These are phyloP conservation scores for Phaffia australis DNA, from an alignment of 768 basidiomycete species.

Conservation along the genomic window DNA sequence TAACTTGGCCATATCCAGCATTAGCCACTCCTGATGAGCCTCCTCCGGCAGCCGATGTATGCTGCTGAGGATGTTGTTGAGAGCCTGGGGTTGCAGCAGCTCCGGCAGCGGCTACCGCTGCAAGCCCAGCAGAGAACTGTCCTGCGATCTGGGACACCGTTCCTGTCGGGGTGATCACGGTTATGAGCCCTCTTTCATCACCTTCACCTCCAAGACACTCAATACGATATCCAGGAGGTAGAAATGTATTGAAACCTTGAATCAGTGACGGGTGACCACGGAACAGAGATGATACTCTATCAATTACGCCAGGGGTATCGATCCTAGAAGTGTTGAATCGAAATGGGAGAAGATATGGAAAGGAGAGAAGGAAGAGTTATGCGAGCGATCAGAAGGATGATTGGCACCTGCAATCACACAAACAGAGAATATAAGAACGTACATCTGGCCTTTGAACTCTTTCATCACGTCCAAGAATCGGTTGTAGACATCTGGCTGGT, in stretches of 20 bases:
- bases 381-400: not conserved
- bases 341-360: not conserved
- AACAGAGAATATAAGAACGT: constrained; percentile 19
- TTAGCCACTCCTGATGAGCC: not conserved
- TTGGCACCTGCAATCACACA: not conserved
- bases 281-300: constrained; percentile 86
- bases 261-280: constrained; percentile 80
- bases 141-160: constrained; percentile 32
- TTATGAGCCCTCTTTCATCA: constrained; percentile 33
- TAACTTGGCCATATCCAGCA: not conserved
- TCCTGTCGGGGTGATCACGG: constrained; percentile 38
- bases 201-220: constrained; percentile 43
- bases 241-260: constrained; percentile 96
- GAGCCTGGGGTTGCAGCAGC: not conserved
- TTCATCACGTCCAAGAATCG: constrained; percentile 95
- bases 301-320: constrained; percentile 94
- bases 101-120: not conserved
- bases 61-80: constrained; percentile 8
- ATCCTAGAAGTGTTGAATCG: constrained; percentile 49
- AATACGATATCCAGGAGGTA: constrained; percentile 88
- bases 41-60: not conserved
- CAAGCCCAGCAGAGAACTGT: constrained; percentile 19
- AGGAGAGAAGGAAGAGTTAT: not conserved
- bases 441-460: constrained; percentile 87
- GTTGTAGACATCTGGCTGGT: constrained; percentile 89